Base-by-base conservation (phyloP, 1,284 basidiomycete genomes). In the Ceratobasidium sp. region DNA sequence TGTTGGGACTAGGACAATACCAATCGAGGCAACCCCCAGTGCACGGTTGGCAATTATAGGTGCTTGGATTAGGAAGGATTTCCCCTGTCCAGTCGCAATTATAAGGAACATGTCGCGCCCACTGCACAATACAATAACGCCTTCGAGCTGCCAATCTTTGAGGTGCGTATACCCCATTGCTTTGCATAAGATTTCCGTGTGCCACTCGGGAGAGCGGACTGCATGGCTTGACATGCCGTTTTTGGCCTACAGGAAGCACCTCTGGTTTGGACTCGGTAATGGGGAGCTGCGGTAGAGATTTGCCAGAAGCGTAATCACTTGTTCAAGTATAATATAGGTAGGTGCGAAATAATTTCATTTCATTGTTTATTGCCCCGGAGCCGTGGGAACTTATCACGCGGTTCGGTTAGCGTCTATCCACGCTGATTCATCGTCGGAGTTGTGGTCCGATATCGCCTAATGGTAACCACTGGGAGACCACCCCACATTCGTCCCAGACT, bases 21-120 rank as follows among this genome's bases (percentile, higher is more conserved):
- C 34, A 40, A 56, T 27, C 13, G 54, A 22, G 20, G 17, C n/a
- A 20, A 4, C 15, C 6, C 35, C 54, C 3, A 38, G 35, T 25
- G 32, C 54, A 12, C 3, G 4, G 20, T 56, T 38, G 8, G 54
- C 54, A 27, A 42, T 22, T 10, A 56, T 17, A 5, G 54, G 34
- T 38, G 34, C 34, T 25, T 40, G 54, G 22, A 40, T 56, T 3
- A 56, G 35, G 32, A n/a, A 40, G 20, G 54, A 38, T 56, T 56
- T 56, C 7, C 52, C 52, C 17, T 54, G 31, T 10, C 54, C 54
- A 40, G 54, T 40, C 22, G n/a, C 35, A 27, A 40, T 25, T 12
- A 56, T 25, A 7, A 56, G n/a, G 27, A 56, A 56, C 17, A 40
- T 38, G 17, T 56, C 54, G 10, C 42, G 25, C 17, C 35, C 54